Base-by-base conservation (phyloP, 192 early-diverging fungal genomes). In the Dispira simplex region DNA sequence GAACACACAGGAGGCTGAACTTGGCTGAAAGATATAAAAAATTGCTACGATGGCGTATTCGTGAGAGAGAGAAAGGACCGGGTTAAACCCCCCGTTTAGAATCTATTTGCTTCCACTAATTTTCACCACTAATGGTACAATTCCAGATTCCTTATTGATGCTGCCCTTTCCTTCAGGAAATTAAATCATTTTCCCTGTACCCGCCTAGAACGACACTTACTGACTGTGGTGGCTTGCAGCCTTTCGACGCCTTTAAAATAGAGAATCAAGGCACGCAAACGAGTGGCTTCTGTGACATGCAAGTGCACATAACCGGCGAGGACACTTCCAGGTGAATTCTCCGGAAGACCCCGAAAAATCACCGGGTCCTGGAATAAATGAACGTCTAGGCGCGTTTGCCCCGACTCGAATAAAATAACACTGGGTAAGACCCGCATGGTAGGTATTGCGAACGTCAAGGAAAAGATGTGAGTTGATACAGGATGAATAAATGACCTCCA, bases 201-300 rank as follows among this genome's bases (percentile, higher is more conserved):
- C 1, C 54, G 6, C 32, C 32, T 39, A 39, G 6, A 39, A 39
- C 32, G 39, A 44, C 3, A 60, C 58, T 27, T 60, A 60, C 58
- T 27, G 18, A 13, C 27, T 44, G 26, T 13, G 27, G 21, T 13
- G 27, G 21, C 14, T 28, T 60, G 32, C 21, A 60, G 18, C 10
- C 21, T 60, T 27, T 60, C 58, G 32, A 60, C 39, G 18, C 58
- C 58, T 14, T 60, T 60, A 44, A 60, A 60, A 21, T 21, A 43
- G 9, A 60, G 58, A 9, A 60, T 12, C 14, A 60, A 21, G 2
- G 58, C 58, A 27, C 58, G 58, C 32, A 60, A 32, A 3, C 32
- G 25, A 3, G 39, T 44, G 14, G 14, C 14, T 44, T 60, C 58
- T 2, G 25, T 18, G 1, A 21, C 12, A 21, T 14, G 13, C 11